Evolutionary conservation across 257 asterid genomes (phyloP).

Genomic region (Oldenlandia corymbosa): DNA sequence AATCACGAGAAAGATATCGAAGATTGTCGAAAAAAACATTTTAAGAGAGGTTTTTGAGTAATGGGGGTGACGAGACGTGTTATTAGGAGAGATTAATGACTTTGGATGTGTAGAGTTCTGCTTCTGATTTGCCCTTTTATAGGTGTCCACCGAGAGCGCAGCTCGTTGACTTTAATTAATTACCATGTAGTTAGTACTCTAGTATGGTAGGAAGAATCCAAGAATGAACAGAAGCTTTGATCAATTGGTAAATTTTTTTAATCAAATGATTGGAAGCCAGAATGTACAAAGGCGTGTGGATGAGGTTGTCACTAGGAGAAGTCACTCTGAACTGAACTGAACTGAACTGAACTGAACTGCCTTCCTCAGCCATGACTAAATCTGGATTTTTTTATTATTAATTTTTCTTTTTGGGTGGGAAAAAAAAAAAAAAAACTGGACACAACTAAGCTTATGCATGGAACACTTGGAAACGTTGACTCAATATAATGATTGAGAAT

Average conservation of each 20-base stretch:
- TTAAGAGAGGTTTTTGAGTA: neutral
- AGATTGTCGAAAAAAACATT: slow-evolving; percentile 12
- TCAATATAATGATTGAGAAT: too few relatives aligned
- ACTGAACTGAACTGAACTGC: too few relatives aligned
- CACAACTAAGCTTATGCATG: neutral
- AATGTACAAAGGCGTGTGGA: slow-evolving; percentile 1
- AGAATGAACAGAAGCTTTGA: neutral
- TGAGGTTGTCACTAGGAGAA: neutral
- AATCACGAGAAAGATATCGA: slow-evolving; percentile 14
- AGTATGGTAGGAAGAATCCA: slow-evolving; percentile 1
- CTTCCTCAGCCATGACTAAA: neutral
- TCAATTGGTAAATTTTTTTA: neutral
- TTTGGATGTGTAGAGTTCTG: neutral
- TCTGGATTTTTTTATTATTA: too few relatives aligned
- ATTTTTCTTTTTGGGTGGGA: too few relatives aligned
- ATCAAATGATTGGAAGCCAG: neutral
- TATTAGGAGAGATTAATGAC: neutral
- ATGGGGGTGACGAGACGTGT: too few relatives aligned
- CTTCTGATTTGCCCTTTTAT: neutral
- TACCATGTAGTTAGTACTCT: too few relatives aligned
- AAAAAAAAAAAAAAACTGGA: slow-evolving; percentile 7
- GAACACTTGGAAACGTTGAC: too few relatives aligned
- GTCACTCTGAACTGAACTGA: neutral
- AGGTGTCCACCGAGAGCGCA: neutral
- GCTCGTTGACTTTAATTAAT: neutral